Base-by-base conservation (phyloP, 108 stramenopile species). In the Fragilaria crotonensis region DNA sequence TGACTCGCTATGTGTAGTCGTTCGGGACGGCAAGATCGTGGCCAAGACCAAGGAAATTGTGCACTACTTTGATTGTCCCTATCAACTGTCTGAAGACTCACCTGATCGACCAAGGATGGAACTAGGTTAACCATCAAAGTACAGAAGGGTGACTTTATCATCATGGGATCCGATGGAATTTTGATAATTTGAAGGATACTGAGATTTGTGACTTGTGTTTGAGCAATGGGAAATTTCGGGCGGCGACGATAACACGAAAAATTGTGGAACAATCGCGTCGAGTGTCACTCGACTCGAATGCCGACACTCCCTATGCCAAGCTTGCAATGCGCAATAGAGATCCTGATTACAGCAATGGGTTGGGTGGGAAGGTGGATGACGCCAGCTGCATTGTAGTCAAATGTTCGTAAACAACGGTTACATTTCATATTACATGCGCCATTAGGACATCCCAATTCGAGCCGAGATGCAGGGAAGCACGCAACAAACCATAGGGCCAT, bases 31-130 rank as follows among this genome's bases (percentile, higher is more conserved):
- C 19, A 74, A 66, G 47, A 60, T 86, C 3, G 77, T 72, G 2
- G 82, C 84, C 2, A 77, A 73, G 27, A 85, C 86, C 11, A 73
- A 73, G 45, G 91, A 93, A 59, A 84, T 85, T 27, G 60, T 71
- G 9, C 91, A 93, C 53, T 93, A 82, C 60, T 93, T 87, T 67
- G 91, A 93, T 50, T 93, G 91, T 59, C 91, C 91, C 0, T 93
- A 87, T 59, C 91, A 93, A 50, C 60, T 93, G 32, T 87, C 81
- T 0, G 78, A 72, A 30, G 80, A 83, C 32, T 83, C 81, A 26
- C 87, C 85, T 4, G 91, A 93, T 73, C 67, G 84, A 54, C 87
- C 91, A 1, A 70, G 46, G 86, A 93, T 68, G 85, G 79, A 19
- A 85, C 86, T 2, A 85, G 68, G 30, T 64, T 93, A 0, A 81